A percentile compares a stretch with the other conserved stretches of the same genome.
These are phyloP conservation scores for Pichia eremophila DNA, from an alignment of 805 yeast genomes.

Conservation along the genomic window DNA sequence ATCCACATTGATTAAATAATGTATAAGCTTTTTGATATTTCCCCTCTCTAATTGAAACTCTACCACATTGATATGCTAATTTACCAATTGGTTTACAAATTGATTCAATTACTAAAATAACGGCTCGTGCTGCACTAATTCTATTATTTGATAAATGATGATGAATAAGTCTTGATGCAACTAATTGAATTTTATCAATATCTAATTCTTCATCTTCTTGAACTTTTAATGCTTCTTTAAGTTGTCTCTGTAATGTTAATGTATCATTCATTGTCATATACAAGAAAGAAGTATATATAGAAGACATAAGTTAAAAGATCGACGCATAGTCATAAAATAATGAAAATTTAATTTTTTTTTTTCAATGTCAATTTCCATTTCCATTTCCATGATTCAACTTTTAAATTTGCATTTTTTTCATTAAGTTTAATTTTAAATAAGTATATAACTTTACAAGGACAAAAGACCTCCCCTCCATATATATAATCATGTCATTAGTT, in stretches of 20 bases:
- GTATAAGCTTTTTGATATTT: neutral
- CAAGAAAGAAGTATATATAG: neutral
- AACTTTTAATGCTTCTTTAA: neutral
- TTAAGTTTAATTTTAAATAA: too few species aligned
- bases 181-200: neutral
- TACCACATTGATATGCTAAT: neutral
- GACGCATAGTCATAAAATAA: too few species aligned
- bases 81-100: neutral
- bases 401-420: too few species aligned
- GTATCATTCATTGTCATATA: neutral
- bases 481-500: conserved; percentile 61
- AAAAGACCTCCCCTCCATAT: neutral
- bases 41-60: neutral
- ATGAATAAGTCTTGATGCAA: neutral
- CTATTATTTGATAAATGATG: neutral
- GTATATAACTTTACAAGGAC: too few species aligned
- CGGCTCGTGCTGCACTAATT: neutral
- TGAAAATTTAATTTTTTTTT: too few species aligned
- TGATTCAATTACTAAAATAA: neutral
- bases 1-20: neutral
- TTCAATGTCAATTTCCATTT: too few species aligned
- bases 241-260: neutral
- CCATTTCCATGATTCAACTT: too few species aligned
- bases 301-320: neutral
- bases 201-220: neutral